These are phyloP conservation scores for Elongisporangium anandrum DNA, from an alignment of 352 stramenopile species.

Conservation along the genomic window DNA sequence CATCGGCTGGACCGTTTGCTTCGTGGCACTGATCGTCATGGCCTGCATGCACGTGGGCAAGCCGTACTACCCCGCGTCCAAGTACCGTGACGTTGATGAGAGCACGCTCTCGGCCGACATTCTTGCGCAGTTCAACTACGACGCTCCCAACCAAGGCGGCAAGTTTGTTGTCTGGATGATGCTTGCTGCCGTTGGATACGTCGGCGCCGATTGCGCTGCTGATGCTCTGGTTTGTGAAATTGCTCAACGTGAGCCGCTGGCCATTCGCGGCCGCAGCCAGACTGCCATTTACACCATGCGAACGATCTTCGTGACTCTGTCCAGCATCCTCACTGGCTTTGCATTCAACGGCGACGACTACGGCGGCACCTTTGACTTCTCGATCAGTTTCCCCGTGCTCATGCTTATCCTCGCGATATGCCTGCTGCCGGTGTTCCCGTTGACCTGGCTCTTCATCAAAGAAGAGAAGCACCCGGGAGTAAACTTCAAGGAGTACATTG, in stretches of 20 bases:
- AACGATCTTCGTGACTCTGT: conserved; percentile 29
- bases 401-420: conserved; percentile 28
- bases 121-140: conserved; percentile 22
- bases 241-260: conserved; percentile 39
- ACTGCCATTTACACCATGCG: conserved; percentile 44
- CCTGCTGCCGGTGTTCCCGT: conserved; percentile 32
- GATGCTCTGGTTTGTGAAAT: conserved; percentile 49
- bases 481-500: conserved; percentile 19
- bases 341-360: conserved; percentile 38
- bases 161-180: conserved; percentile 44
- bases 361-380: conserved; percentile 36
- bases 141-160: conserved; percentile 22
- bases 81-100: conserved; percentile 23
- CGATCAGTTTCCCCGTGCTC: conserved; percentile 24
- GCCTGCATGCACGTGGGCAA: conserved; percentile 27
- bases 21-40: conserved; percentile 33
- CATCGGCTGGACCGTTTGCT: conserved; percentile 36
- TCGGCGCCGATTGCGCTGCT: conserved; percentile 40
- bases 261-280: conserved; percentile 38
- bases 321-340: conserved; percentile 31
- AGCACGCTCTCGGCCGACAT: conserved; percentile 17
- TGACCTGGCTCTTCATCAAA: conserved; percentile 34
- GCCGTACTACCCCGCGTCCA: conserved; percentile 33
- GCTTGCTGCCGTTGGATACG: conserved; percentile 37
- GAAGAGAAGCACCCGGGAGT: conserved; percentile 12